Evolutionary conservation across 768 basidiomycete genomes (phyloP).

Genomic region (Lactarius tabidus): DNA sequence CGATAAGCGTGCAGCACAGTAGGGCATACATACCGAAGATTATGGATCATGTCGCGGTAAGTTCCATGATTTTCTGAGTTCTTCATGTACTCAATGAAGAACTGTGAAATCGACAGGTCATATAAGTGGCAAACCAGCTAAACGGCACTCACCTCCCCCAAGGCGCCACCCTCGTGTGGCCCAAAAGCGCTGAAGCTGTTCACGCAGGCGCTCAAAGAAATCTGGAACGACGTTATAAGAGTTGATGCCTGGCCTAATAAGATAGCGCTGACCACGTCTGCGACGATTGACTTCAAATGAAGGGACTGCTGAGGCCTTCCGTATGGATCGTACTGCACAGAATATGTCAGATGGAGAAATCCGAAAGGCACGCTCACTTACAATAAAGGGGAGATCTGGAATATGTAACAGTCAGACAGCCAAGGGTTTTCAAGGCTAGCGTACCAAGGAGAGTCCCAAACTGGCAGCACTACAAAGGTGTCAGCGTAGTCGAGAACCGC

Average conservation of each 20-base stretch:
- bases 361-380: not conserved
- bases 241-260: not conserved
- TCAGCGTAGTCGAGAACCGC: not conserved
- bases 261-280: not conserved
- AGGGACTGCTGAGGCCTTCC: not conserved
- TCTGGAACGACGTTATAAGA: not conserved
- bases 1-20: too few relatives aligned
- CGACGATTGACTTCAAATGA: not conserved
- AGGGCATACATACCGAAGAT: not conserved
- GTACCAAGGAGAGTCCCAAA: slow-evolving; percentile 9
- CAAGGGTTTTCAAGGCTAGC: not conserved
- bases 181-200: not conserved
- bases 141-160: not conserved
- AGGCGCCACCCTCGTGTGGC: not conserved
- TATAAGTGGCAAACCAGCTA: not conserved
- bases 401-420: not conserved
- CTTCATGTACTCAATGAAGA: not conserved
- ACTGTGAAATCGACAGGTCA: not conserved
- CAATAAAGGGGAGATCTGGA: slow-evolving; percentile 6
- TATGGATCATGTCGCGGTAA: not conserved
- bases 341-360: not conserved
- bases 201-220: slow-evolving; percentile 2
- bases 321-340: not conserved
- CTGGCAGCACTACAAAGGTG: slow-evolving; percentile 1
- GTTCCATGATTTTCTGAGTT: not conserved